These are phyloP conservation scores for Hawksworthiomyces lignivorus DNA, from an alignment of 2,329 filamentous ascomycete species.

Conservation along the genomic window DNA sequence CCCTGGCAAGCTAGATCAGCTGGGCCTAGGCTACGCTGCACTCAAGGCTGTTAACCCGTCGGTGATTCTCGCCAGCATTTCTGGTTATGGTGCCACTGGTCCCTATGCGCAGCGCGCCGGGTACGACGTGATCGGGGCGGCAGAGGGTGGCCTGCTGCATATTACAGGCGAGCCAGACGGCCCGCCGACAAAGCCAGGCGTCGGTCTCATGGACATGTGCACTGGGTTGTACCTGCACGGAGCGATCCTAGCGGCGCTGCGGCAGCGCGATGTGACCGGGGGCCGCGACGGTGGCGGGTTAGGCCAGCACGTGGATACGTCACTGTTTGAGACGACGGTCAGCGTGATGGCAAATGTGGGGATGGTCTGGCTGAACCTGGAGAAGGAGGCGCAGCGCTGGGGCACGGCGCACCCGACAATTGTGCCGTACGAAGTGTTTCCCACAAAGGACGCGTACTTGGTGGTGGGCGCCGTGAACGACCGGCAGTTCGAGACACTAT, in stretches of 20 bases:
- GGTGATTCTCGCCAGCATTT: slow-evolving; percentile 9
- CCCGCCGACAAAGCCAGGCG: slow-evolving; percentile 4
- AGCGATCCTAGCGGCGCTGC: slow-evolving; percentile 9
- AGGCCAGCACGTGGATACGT: slow-evolving; percentile 10
- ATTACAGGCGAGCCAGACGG: slow-evolving; percentile 9
- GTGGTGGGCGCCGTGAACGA: slow-evolving; percentile 4
- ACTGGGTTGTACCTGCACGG: slow-evolving; percentile 10
- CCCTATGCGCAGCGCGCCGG: slow-evolving; percentile 8
- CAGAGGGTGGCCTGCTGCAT: slow-evolving; percentile 10
- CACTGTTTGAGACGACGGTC: slow-evolving; percentile 11
- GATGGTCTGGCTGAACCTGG: slow-evolving; percentile 11
- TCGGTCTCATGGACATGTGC: slow-evolving; percentile 8
- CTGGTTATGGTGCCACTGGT: slow-evolving; percentile 5
- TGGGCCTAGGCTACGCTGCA: slow-evolving; percentile 7
- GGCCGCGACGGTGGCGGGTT: slow-evolving; percentile 1
- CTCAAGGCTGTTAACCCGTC: slow-evolving; percentile 5
- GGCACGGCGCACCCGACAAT: slow-evolving; percentile 3
- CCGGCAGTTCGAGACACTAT: slow-evolving; percentile 4
- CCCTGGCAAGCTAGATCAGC: slow-evolving; percentile 9
- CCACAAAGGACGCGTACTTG: not conserved
- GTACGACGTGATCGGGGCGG: slow-evolving; percentile 10
- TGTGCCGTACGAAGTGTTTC: not conserved
- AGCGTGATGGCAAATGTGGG: slow-evolving; percentile 11
- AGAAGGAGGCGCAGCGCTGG: slow-evolving; percentile 9
- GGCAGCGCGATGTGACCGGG: slow-evolving; percentile 1